phyloP scores from a whole-genome alignment of 768 basidiomycete genomes.

The Agaricus sinodeliciosus region DNA sequence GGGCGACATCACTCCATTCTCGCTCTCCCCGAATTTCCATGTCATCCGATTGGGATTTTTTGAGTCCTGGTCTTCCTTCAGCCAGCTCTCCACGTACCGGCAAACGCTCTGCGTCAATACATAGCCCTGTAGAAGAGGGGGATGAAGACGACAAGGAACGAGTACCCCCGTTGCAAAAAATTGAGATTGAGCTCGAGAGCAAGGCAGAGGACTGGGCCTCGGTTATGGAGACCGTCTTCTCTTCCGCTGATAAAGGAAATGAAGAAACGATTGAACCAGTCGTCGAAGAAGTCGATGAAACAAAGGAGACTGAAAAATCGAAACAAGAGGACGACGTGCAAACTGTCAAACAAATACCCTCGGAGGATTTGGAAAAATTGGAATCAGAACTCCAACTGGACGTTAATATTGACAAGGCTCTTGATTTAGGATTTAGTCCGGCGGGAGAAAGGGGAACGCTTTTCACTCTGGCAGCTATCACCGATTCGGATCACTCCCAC shows the following conservation, averaged over 20 bases:
- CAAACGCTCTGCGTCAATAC: conserved; percentile 7
- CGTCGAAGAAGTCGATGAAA: conserved; percentile 1
- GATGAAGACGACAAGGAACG: conserved; percentile 2
- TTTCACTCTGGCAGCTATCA: not conserved
- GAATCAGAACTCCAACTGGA: conserved; percentile 5
- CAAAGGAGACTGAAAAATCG: not conserved
- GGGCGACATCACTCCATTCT: conserved; percentile 36
- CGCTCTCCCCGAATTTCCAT: conserved; percentile 18
- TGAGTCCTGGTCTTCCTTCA: conserved; percentile 21
- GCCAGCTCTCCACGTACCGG: conserved; percentile 12
- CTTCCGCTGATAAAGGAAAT: conserved; percentile 16
- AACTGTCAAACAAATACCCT: not conserved
- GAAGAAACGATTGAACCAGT: conserved; percentile 12
- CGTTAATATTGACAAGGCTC: conserved; percentile 6
- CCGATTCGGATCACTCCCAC: conserved; percentile 5
- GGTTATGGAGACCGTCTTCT: conserved; percentile 31
- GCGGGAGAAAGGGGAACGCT: not conserved
- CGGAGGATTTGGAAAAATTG: not conserved
- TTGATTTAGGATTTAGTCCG: conserved; percentile 8
- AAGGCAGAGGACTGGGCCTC: conserved; percentile 36
- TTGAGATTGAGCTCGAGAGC: conserved; percentile 25
- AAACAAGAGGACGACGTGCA: not conserved
- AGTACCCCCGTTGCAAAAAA: conserved; percentile 23
- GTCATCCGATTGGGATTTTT: conserved; percentile 35
- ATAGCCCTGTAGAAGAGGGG: conserved; percentile 4